A percentile compares a stretch with the other conserved stretches of the same genome.
These are phyloP conservation scores for Paraleonurus japonicus DNA, from an alignment of 257 asterid genomes.

Conservation along the genomic window DNA sequence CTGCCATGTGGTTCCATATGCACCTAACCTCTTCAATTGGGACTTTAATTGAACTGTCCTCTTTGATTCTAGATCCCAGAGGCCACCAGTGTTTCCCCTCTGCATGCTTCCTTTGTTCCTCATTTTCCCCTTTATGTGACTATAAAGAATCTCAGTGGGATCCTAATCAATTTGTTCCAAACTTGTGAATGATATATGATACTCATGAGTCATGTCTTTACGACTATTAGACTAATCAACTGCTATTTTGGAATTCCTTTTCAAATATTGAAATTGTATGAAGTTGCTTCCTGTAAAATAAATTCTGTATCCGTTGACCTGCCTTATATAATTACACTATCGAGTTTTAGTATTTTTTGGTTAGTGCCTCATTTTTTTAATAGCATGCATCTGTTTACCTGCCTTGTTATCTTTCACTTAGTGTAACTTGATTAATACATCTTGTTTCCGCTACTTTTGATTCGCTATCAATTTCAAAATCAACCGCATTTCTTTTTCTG, in stretches of 20 bases:
- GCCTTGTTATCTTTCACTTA: no score
- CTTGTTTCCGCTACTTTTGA: conserved; percentile 5
- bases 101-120: not conserved
- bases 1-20: conserved; percentile 13
- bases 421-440: not conserved
- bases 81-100: not conserved
- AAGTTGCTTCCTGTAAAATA: conserved; percentile 3
- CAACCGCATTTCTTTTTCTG: not conserved
- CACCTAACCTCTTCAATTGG: not conserved
- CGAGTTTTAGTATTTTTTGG: not conserved
- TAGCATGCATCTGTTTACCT: no score
- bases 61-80: no score
- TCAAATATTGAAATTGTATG: not conserved
- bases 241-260: not conserved
- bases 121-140: not conserved
- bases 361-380: no score
- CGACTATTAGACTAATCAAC: conserved; percentile 3
- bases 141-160: not conserved
- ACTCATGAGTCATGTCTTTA: not conserved
- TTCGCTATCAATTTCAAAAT: not conserved
- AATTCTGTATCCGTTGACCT: conserved; percentile 5
- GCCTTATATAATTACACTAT: not conserved
- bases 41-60: not conserved
- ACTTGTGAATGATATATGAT: not conserved
- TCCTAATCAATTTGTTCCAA: not conserved